Conservation (phyloP, 2,329 filamentous ascomycete genomes). For the Helotiales sp. region DNA sequence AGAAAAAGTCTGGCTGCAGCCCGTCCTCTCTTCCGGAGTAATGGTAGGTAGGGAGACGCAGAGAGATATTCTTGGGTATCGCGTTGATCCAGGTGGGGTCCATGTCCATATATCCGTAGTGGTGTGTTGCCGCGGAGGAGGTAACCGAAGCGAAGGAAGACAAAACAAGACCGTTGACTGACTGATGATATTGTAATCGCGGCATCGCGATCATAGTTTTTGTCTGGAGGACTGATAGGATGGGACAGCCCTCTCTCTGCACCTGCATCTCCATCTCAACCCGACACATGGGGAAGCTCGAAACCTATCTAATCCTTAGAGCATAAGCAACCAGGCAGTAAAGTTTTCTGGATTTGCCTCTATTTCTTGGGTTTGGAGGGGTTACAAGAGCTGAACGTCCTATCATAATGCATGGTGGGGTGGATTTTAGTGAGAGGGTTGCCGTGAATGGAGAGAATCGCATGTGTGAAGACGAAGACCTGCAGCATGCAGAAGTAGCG, state of each 20-base stretch:
- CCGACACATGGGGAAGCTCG: constrained; percentile 9
- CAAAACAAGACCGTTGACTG: not conserved
- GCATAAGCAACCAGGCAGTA: not conserved
- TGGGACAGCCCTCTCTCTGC: not conserved
- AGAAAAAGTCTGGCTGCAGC: constrained; percentile 11
- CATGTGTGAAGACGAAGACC: no score
- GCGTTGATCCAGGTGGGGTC: not conserved
- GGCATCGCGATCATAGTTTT: not conserved
- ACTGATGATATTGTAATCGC: constrained; percentile 21
- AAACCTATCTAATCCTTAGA: not conserved
- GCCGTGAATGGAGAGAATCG: not conserved
- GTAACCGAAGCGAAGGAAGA: not conserved
- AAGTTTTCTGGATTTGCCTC: not conserved
- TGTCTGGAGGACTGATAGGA: constrained; percentile 1
- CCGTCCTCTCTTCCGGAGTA: not conserved
- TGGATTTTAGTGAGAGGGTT: not conserved
- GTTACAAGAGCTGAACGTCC: not conserved
- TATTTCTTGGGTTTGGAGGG: constrained; percentile 12
- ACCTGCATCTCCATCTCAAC: not conserved
- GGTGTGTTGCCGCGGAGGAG: not conserved
- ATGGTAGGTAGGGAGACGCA: not conserved
- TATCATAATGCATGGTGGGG: not conserved
- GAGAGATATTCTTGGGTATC: not conserved
- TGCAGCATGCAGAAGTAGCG: constrained; percentile 23
- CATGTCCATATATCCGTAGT: not conserved